Percentiles rank a stretch among this genome's conserved stretches.
Conservation (phyloP, 2,329 filamentous ascomycete genomes). For the Aspergillus chevalieri region DNA sequence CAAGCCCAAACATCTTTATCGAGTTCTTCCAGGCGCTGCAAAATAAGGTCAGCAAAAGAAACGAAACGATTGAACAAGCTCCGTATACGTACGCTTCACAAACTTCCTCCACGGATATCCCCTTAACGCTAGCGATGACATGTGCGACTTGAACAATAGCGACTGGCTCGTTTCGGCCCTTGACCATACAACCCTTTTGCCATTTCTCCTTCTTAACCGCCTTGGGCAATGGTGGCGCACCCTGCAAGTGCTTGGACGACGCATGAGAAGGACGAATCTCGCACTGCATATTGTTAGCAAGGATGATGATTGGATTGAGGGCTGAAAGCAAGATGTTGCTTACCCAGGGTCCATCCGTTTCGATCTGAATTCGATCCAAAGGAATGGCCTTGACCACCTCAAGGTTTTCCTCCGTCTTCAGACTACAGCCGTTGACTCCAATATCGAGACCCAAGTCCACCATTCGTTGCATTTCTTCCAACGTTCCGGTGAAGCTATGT, state of each 20-base stretch:
- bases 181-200: constrained; percentile 80
- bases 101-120: constrained; percentile 69
- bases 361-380: constrained; percentile 77
- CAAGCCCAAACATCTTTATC: constrained; percentile 69
- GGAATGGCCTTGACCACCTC: constrained; percentile 74
- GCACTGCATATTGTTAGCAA: constrained; percentile 48
- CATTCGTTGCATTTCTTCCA: constrained; percentile 75
- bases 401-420: constrained; percentile 91
- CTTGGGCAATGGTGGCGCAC: constrained; percentile 67
- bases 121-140: constrained; percentile 82
- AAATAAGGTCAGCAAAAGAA: constrained; percentile 15
- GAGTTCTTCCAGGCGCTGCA: constrained; percentile 71
- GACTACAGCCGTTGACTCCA: constrained; percentile 91
- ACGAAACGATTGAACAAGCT: neutral
- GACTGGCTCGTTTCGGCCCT: constrained; percentile 89
- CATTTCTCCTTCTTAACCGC: constrained; percentile 95
- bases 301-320: neutral
- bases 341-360: constrained; percentile 90
- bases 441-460: constrained; percentile 78
- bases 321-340: constrained; percentile 4
- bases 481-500: constrained; percentile 87
- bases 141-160: constrained; percentile 81
- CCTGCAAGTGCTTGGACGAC: constrained; percentile 66
- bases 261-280: constrained; percentile 88
- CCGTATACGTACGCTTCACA: constrained; percentile 61